phyloP scores from a whole-genome alignment of 768 basidiomycete species.

The Serendipita indica region DNA sequence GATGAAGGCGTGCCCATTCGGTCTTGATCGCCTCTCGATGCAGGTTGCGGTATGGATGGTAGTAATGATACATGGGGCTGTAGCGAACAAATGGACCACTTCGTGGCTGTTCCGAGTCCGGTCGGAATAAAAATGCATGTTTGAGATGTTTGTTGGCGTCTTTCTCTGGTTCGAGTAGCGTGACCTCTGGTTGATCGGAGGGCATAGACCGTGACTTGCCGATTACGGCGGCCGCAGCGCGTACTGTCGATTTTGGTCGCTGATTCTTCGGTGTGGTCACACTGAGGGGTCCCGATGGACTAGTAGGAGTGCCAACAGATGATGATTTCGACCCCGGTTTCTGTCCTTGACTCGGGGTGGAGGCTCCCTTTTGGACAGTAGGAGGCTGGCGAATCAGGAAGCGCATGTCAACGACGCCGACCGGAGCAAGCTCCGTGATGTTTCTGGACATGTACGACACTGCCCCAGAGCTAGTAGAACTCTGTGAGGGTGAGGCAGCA shows the following conservation, averaged over 20 bases:
- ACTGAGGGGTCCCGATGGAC: background rate
- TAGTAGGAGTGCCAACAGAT: conserved; percentile 1
- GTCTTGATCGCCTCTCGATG: conserved; percentile 3
- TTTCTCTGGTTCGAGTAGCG: background rate
- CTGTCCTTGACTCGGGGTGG: background rate
- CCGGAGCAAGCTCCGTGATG: background rate
- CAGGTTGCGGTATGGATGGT: conserved; percentile 1
- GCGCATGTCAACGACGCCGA: conserved; percentile 7
- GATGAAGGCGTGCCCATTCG: background rate
- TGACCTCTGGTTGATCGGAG: background rate
- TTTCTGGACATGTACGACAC: background rate
- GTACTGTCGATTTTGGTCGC: background rate
- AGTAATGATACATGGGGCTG: conserved; percentile 3
- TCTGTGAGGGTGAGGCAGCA: background rate
- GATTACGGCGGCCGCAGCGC: background rate
- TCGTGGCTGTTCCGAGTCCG: background rate
- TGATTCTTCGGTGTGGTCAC: conserved; percentile 7
- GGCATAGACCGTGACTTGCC: background rate
- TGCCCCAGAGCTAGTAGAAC: background rate
- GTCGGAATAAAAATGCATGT: background rate
- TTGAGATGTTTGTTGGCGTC: background rate
- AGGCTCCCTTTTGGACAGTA: background rate
- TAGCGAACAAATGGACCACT: conserved; percentile 3
- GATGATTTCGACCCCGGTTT: conserved; percentile 2
- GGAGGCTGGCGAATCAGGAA: conserved; percentile 5